Conservation (phyloP, 352 stramenopile genomes). For the Pythium plurisporium region DNA sequence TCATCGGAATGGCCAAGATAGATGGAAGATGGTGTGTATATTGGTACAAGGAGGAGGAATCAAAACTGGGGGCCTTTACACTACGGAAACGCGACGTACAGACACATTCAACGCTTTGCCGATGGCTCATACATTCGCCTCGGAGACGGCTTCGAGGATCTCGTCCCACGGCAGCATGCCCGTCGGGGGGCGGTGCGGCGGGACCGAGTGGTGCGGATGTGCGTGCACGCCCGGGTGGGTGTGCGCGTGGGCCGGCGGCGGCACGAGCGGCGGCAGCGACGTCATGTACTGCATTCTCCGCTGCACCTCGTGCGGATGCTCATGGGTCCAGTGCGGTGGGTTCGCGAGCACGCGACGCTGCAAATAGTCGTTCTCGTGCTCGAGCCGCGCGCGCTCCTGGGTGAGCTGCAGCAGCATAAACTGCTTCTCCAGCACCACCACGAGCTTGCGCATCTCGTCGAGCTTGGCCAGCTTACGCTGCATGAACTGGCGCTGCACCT, state of each 20-base stretch:
- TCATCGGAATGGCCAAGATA: background rate
- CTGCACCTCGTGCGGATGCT: slow-evolving; percentile 7
- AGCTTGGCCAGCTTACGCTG: slow-evolving; percentile 24
- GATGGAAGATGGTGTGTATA: background rate
- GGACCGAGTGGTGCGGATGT: background rate
- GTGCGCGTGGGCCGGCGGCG: background rate
- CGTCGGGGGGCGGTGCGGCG: slow-evolving; percentile 3
- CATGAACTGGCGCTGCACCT: slow-evolving; percentile 24
- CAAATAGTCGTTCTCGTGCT: slow-evolving; percentile 20
- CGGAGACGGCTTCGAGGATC: slow-evolving; percentile 21
- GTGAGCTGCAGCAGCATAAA: slow-evolving; percentile 17
- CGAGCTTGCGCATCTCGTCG: slow-evolving; percentile 21
- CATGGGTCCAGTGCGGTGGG: slow-evolving; percentile 13
- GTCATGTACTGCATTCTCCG: background rate
- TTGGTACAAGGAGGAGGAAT: background rate
- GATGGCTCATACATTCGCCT: slow-evolving; percentile 11
- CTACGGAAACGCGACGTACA: background rate
- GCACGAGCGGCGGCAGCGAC: background rate
- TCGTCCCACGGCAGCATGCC: slow-evolving; percentile 20
- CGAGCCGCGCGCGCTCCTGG: slow-evolving; percentile 14
- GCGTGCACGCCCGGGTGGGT: background rate
- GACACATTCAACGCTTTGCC: background rate
- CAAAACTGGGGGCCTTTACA: no score
- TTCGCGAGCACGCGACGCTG: slow-evolving; percentile 3
- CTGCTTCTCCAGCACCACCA: slow-evolving; percentile 19